These are phyloP conservation scores for Nematodospora valgi DNA, from an alignment of 805 yeast genomes.

Conservation along the genomic window DNA sequence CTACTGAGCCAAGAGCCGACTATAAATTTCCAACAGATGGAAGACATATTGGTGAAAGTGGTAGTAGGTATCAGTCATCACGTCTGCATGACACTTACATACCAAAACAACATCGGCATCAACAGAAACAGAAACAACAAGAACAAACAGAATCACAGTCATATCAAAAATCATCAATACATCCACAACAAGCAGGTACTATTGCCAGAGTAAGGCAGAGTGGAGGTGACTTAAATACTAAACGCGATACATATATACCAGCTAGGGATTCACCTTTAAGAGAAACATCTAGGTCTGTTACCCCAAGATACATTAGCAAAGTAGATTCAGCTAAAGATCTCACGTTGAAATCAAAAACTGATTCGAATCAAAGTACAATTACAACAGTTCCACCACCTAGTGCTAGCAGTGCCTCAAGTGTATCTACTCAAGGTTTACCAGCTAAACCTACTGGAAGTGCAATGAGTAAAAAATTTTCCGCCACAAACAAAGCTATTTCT, in stretches of 20 bases:
- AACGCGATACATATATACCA: conserved; percentile 4
- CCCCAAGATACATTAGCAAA: neutral
- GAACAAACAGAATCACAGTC: neutral
- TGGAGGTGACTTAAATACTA: conserved; percentile 2
- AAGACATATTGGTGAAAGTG: neutral
- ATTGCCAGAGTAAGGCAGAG: neutral
- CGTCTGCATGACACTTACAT: conserved; percentile 8
- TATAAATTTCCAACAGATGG: too few species aligned
- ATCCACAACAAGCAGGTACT: neutral
- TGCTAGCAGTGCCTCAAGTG: neutral
- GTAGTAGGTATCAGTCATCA: too few species aligned
- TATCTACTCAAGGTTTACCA: too few species aligned
- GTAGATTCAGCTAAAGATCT: neutral
- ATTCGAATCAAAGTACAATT: conserved; percentile 1
- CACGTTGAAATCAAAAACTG: neutral
- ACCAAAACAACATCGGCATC: conserved; percentile 6
- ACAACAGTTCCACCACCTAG: neutral
- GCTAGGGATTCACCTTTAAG: neutral
- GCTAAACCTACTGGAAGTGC: too few species aligned
- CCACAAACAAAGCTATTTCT: too few species aligned
- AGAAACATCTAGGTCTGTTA: neutral
- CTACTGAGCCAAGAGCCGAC: too few species aligned
- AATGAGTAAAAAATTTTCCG: too few species aligned
- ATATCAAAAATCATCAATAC: conserved; percentile 1
- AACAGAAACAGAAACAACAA: conserved; percentile 1